Conservation (phyloP, 2,329 filamentous ascomycete species). For the Scedosporium apiospermum region DNA sequence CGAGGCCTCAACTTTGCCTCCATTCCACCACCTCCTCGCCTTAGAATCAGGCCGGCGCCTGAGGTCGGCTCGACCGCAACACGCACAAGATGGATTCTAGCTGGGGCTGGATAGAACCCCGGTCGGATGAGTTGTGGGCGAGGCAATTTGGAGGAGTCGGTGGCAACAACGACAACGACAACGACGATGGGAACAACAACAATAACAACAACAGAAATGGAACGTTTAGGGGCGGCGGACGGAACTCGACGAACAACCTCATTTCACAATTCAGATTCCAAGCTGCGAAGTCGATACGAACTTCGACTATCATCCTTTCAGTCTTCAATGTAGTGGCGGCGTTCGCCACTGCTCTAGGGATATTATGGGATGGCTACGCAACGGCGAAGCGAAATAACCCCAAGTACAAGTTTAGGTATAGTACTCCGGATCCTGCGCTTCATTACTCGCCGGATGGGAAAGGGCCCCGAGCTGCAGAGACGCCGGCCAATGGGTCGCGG, state of each 20-base stretch:
- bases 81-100: slow-evolving; percentile 8
- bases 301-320: slow-evolving; percentile 51
- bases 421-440: too few relatives aligned
- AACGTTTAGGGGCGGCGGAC: slow-evolving; percentile 15
- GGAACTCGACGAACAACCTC: slow-evolving; percentile 34
- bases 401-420: slow-evolving; percentile 32
- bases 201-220: neutral
- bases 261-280: slow-evolving; percentile 43
- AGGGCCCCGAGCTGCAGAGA: too few relatives aligned
- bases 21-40: neutral
- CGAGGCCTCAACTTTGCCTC: slow-evolving; percentile 1
- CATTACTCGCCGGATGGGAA: too few relatives aligned
- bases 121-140: slow-evolving; percentile 9
- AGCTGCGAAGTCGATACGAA: slow-evolving; percentile 47
- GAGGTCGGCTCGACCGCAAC: neutral
- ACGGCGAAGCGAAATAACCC: slow-evolving; percentile 30
- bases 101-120: slow-evolving; percentile 14
- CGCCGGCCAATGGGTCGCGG: too few relatives aligned
- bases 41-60: neutral
- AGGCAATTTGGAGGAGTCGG: slow-evolving; percentile 5
- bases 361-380: slow-evolving; percentile 46
- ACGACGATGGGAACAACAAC: slow-evolving; percentile 18
- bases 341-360: slow-evolving; percentile 44
- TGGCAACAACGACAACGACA: slow-evolving; percentile 13
- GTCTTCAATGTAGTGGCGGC: slow-evolving; percentile 52